phyloP scores from a whole-genome alignment of 805 yeast genomes.

The Nakazawaea wyomingensis region DNA sequence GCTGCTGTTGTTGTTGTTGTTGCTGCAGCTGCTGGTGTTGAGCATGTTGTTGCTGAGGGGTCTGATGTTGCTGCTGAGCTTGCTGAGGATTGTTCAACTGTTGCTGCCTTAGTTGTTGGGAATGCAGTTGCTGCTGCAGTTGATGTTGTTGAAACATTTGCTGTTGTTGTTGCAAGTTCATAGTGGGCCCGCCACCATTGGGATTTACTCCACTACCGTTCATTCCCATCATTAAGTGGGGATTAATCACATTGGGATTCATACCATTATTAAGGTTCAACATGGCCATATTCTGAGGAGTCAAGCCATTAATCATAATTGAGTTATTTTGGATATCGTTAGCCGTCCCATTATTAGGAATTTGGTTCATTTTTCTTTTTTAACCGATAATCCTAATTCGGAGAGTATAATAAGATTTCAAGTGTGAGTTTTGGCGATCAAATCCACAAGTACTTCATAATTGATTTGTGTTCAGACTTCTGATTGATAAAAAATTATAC shows the following conservation, averaged over 20 bases:
- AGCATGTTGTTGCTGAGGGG: background rate
- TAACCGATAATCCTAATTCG: background rate
- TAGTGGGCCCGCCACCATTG: constrained; percentile 4
- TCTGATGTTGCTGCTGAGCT: constrained; percentile 1
- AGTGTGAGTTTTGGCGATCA: background rate
- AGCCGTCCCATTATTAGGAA: constrained; percentile 1
- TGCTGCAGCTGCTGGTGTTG: constrained; percentile 1
- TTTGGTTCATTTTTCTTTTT: constrained; percentile 10
- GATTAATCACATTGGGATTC: constrained; percentile 12
- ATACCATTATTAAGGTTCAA: constrained; percentile 8
- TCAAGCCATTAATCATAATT: constrained; percentile 6
- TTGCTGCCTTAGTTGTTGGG: constrained; percentile 3
- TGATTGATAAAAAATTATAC: too few relatives aligned
- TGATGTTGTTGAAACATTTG: constrained; percentile 7
- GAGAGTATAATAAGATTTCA: background rate
- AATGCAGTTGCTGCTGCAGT: constrained; percentile 3
- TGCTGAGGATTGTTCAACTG: background rate
- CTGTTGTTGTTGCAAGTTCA: constrained; percentile 12
- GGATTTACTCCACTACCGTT: background rate
- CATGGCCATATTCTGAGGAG: constrained; percentile 10
- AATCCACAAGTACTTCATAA: background rate
- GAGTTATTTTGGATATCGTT: constrained; percentile 4
- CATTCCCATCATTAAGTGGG: constrained; percentile 11
- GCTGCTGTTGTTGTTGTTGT: constrained; percentile 8
- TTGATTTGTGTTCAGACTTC: background rate